Percentiles rank a stretch among this genome's conserved stretches.
Conservation (phyloP, 768 basidiomycete genomes). For the Tricholoma sp. region DNA sequence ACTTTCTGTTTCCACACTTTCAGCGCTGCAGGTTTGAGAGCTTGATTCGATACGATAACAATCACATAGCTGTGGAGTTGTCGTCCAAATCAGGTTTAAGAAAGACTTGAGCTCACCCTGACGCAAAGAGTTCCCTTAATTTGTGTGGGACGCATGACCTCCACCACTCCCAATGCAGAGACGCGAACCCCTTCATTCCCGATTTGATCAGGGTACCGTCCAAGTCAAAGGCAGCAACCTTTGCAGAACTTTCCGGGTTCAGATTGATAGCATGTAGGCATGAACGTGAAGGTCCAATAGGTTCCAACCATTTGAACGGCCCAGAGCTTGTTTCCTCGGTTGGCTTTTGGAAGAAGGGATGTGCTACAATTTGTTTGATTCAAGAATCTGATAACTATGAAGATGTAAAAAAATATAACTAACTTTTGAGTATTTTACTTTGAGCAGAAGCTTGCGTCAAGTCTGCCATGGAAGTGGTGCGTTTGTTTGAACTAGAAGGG, state of each 20-base stretch:
- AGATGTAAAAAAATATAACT: not conserved
- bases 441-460: not conserved
- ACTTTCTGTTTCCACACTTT: conserved; percentile 78
- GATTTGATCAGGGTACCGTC: conserved; percentile 83
- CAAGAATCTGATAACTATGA: not conserved
- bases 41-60: conserved; percentile 82
- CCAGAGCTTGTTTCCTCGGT: conserved; percentile 7
- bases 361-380: conserved; percentile 20
- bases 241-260: conserved; percentile 38
- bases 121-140: conserved; percentile 51
- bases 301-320: conserved; percentile 35
- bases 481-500: conserved; percentile 8
- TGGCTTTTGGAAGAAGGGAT: conserved; percentile 36
- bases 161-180: conserved; percentile 69
- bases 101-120: conserved; percentile 44
- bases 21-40: conserved; percentile 39
- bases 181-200: conserved; percentile 29
- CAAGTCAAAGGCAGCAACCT: conserved; percentile 79
- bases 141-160: conserved; percentile 52
- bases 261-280: conserved; percentile 40
- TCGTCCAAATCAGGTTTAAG: not conserved
- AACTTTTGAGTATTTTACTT: conserved; percentile 12
- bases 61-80: conserved; percentile 50
- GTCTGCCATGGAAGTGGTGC: conserved; percentile 9
- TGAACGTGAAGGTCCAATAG: conserved; percentile 31